Conservation (phyloP, 805 yeast genomes). For the Metschnikowia baotianmanensis region DNA sequence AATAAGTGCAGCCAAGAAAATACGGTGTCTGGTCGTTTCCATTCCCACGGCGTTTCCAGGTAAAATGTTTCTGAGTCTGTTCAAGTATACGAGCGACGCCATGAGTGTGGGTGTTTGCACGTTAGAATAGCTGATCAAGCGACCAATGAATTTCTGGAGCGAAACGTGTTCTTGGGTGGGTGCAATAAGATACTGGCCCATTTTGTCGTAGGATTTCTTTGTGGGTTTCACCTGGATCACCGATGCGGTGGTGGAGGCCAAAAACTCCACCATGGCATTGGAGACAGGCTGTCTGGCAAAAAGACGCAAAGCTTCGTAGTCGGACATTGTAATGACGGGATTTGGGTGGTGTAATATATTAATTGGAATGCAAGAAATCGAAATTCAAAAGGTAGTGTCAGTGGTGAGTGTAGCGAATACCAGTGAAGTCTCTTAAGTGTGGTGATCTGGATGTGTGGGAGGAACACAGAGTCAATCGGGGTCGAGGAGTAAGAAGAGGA, state of each 20-base stretch:
- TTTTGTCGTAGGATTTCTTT: constrained; percentile 16
- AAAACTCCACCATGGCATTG: constrained; percentile 54
- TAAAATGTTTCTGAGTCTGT: constrained; percentile 69
- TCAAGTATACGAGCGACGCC: constrained; percentile 84
- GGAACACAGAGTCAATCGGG: not conserved
- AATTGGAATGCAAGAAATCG: too few relatives aligned
- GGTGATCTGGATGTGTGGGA: not conserved
- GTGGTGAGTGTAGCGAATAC: too few relatives aligned
- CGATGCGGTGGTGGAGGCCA: constrained; percentile 57
- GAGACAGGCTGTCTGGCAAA: constrained; percentile 57
- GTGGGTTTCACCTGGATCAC: constrained; percentile 46
- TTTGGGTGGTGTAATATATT: too few relatives aligned
- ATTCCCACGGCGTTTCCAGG: constrained; percentile 91
- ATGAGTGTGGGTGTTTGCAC: constrained; percentile 94
- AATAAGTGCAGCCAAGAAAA: constrained; percentile 84
- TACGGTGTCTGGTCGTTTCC: constrained; percentile 89
- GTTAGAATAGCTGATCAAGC: constrained; percentile 73
- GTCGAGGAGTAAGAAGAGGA: not conserved
- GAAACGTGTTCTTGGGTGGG: constrained; percentile 26
- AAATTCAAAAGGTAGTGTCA: too few relatives aligned
- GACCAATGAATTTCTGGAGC: constrained; percentile 64
- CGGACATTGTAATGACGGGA: constrained; percentile 22
- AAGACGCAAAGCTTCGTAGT: constrained; percentile 47
- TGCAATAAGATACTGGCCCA: constrained; percentile 22
- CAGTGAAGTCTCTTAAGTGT: too few relatives aligned